These are phyloP conservation scores for Wickerhamiella dianesei DNA, from an alignment of 805 yeast species.

Conservation along the genomic window DNA sequence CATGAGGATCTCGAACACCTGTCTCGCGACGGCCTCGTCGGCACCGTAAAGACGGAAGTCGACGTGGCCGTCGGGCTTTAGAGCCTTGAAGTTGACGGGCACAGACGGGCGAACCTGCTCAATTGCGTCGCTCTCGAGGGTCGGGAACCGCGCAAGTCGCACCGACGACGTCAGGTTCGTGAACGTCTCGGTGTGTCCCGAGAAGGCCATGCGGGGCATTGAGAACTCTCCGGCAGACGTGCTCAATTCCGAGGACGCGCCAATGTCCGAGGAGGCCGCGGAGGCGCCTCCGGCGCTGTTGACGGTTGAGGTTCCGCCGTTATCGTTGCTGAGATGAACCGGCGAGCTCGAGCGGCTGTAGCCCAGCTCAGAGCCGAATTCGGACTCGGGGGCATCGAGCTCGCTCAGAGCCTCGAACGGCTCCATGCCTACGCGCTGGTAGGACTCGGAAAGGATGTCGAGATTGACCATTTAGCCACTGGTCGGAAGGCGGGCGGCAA, in stretches of 20 bases:
- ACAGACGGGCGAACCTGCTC: not conserved
- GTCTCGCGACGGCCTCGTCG: not conserved
- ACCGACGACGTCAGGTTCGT: not conserved
- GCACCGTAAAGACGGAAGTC: conserved; percentile 1
- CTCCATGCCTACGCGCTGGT: not conserved
- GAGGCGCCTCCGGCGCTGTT: not conserved
- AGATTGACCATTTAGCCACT: not conserved
- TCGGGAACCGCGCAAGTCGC: not conserved
- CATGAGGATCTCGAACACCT: not conserved
- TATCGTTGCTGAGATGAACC: not conserved
- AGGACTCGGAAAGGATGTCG: not conserved
- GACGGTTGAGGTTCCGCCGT: not conserved
- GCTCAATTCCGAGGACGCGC: not conserved
- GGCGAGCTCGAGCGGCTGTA: not conserved
- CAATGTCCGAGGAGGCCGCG: not conserved
- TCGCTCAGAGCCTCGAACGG: not conserved
- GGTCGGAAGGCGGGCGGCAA: not conserved
- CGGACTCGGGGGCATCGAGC: not conserved
- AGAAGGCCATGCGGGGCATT: not conserved
- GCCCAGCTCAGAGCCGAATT: not conserved
- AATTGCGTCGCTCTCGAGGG: not conserved
- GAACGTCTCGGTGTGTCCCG: not conserved
- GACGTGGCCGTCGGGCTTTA: not conserved
- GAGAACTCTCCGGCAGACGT: not conserved
- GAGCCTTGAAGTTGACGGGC: not conserved